A percentile compares a stretch with the other conserved stretches of the same genome.
phyloP scores from a whole-genome alignment of 345 rosid species.

The Eucalyptus pauciflora region DNA sequence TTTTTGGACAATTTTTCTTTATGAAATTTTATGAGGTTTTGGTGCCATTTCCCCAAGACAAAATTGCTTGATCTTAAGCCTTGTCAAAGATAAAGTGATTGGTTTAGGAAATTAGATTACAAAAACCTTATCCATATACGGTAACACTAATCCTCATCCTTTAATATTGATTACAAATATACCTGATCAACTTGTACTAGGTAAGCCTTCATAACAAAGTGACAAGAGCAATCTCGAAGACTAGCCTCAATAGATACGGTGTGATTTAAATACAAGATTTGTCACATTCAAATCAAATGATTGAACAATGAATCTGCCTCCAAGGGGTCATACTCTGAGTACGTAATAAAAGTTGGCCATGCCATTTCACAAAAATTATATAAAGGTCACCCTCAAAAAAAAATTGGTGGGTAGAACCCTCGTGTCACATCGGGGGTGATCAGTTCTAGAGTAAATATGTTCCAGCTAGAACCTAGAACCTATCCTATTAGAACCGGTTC shows the following conservation, averaged over 20 bases:
- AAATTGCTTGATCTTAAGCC: neutral
- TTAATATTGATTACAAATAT: neutral
- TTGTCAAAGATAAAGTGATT: neutral
- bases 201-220: neutral
- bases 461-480: too few relatives aligned
- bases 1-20: too few relatives aligned
- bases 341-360: neutral
- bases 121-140: neutral
- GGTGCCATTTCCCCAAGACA: neutral
- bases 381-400: neutral
- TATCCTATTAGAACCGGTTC: too few relatives aligned
- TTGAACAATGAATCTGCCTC: neutral
- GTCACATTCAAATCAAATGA: neutral
- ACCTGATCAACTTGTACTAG: neutral
- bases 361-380: neutral
- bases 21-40: neutral
- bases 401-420: too few relatives aligned
- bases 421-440: too few relatives aligned
- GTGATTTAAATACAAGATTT: neutral
- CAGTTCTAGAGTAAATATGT: too few relatives aligned
- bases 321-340: neutral
- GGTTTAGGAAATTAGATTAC: neutral
- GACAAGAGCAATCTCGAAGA: neutral
- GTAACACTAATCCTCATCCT: neutral
- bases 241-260: neutral